These are phyloP conservation scores for Tagetes patula DNA, from an alignment of 129 eudicot genomes.

Conservation along the genomic window DNA sequence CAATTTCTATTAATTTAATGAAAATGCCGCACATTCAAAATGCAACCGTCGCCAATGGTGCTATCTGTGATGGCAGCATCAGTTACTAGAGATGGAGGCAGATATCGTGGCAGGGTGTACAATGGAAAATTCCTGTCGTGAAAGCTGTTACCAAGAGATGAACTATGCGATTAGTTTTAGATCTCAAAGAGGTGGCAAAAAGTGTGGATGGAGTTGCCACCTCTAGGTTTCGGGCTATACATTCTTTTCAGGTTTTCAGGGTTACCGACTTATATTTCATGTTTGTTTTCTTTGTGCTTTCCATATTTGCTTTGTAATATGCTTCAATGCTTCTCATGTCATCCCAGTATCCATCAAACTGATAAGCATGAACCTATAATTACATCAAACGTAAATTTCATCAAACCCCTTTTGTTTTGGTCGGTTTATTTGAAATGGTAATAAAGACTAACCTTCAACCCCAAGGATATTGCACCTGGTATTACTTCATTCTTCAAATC, in stretches of 20 bases:
- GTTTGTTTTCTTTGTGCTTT: slow-evolving; percentile 59
- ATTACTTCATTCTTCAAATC: slow-evolving; percentile 72
- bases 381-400: slow-evolving; percentile 14
- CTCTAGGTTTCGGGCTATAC: slow-evolving; percentile 17
- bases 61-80: slow-evolving; percentile 76
- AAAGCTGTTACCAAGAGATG: slow-evolving; percentile 59
- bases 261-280: slow-evolving; percentile 66
- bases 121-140: slow-evolving; percentile 71
- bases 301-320: slow-evolving; percentile 81
- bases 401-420: background rate
- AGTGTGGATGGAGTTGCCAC: background rate
- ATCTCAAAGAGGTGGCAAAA: slow-evolving; percentile 4
- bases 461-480: slow-evolving; percentile 85
- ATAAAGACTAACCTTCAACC: slow-evolving; percentile 67
- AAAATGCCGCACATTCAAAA: slow-evolving; percentile 62
- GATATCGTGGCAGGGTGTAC: slow-evolving; percentile 77
- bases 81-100: slow-evolving; percentile 75
- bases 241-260: slow-evolving; percentile 17
- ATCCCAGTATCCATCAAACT: slow-evolving; percentile 84
- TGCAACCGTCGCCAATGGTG: slow-evolving; percentile 88
- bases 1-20: background rate
- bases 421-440: background rate
- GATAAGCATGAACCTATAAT: slow-evolving; percentile 63
- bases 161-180: slow-evolving; percentile 33
- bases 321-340: slow-evolving; percentile 86